phyloP scores from a whole-genome alignment of 805 yeast species.

The Candida ulmi region DNA sequence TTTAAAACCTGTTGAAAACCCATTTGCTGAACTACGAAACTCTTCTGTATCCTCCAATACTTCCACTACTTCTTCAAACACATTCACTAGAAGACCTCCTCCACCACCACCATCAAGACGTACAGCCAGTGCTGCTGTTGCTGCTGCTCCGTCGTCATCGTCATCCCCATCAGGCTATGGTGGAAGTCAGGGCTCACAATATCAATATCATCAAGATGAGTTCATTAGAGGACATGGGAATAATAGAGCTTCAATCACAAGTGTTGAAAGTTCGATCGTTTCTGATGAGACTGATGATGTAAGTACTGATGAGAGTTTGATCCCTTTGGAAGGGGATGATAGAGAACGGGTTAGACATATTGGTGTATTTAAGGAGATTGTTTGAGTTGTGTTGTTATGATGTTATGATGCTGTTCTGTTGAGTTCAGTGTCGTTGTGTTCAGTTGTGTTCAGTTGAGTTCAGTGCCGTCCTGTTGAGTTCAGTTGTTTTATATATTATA shows the following conservation, averaged over 20 bases:
- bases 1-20: conserved; percentile 11
- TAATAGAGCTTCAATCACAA: conserved; percentile 16
- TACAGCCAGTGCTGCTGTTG: conserved; percentile 1
- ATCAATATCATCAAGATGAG: no score
- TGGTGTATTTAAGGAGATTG: conserved; percentile 22
- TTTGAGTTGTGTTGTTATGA: conserved; percentile 6
- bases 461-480: no score
- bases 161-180: no score
- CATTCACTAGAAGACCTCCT: conserved; percentile 10
- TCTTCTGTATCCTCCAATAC: neutral
- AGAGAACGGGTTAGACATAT: conserved; percentile 3
- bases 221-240: conserved; percentile 13
- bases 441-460: no score
- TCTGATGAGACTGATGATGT: conserved; percentile 20
- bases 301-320: conserved; percentile 20
- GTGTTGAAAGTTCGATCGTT: conserved; percentile 18
- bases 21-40: conserved; percentile 6
- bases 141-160: no score
- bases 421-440: no score
- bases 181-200: no score
- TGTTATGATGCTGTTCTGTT: neutral
- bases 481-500: no score
- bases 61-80: neutral
- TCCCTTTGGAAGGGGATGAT: conserved; percentile 8
- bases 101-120: conserved; percentile 20